Percentiles rank a stretch among this genome's conserved stretches.
phyloP scores from a whole-genome alignment of 1,284 basidiomycete species.

The Flammula alnicola region DNA sequence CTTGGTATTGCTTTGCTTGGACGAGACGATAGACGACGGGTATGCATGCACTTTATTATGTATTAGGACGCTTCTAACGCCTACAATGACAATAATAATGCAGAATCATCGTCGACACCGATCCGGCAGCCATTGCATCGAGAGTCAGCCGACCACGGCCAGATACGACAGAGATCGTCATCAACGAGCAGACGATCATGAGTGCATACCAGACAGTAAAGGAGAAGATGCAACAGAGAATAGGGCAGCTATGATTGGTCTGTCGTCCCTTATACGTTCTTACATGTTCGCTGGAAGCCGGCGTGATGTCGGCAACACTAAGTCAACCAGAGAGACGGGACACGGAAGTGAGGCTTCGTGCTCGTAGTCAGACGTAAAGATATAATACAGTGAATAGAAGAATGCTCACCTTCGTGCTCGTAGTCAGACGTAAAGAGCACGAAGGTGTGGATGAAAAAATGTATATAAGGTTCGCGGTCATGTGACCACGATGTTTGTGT shows the following conservation, averaged over 20 bases:
- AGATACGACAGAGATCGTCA: constrained; percentile 95
- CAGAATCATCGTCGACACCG: constrained; percentile 97
- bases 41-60: constrained; percentile 44
- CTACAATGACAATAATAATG: constrained; percentile 2
- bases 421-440: no score
- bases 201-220: constrained; percentile 91
- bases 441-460: no score
- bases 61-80: neutral
- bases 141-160: constrained; percentile 92
- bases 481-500: no score
- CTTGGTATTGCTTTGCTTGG: constrained; percentile 89
- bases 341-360: no score
- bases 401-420: no score
- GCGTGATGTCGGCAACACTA: no score
- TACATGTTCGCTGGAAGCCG: constrained; percentile 1
- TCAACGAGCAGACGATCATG: constrained; percentile 97
- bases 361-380: no score
- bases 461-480: no score
- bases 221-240: constrained; percentile 64
- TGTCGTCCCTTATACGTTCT: constrained; percentile 8
- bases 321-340: no score
- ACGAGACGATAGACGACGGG: constrained; percentile 99
- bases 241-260: constrained; percentile 55
- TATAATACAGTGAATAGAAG: no score
- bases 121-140: constrained; percentile 93